A percentile compares a stretch with the other conserved stretches of the same genome.
These are phyloP conservation scores for Gyromitra esculenta DNA, from an alignment of 2,329 filamentous ascomycete species.

Conservation along the genomic window DNA sequence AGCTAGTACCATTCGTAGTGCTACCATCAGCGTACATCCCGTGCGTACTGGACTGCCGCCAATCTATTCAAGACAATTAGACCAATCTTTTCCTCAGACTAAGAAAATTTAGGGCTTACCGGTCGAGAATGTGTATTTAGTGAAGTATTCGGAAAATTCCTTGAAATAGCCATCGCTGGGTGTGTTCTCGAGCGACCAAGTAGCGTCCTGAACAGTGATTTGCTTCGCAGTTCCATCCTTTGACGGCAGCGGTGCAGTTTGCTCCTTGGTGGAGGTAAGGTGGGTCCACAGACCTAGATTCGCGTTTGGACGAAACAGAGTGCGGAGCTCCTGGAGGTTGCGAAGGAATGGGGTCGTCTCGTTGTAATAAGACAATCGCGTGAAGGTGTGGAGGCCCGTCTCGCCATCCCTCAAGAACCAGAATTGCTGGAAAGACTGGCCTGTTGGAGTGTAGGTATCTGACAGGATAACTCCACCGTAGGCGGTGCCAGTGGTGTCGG, in stretches of 20 bases:
- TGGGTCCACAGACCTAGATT: slow-evolving; percentile 68
- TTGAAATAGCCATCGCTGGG: slow-evolving; percentile 68
- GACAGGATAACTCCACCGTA: slow-evolving; percentile 71
- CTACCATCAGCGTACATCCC: slow-evolving; percentile 65
- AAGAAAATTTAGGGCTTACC: slow-evolving; percentile 16
- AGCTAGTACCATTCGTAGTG: slow-evolving; percentile 66
- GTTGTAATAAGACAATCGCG: slow-evolving; percentile 70
- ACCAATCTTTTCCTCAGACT: background rate
- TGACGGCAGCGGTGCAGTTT: slow-evolving; percentile 67
- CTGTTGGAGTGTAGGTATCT: slow-evolving; percentile 68
- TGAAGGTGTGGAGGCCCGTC: slow-evolving; percentile 71
- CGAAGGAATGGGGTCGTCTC: slow-evolving; percentile 67
- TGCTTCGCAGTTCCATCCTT: slow-evolving; percentile 62
- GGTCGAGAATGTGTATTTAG: slow-evolving; percentile 70
- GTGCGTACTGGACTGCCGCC: slow-evolving; percentile 57
- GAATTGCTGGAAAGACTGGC: slow-evolving; percentile 71
- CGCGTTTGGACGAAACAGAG: slow-evolving; percentile 70
- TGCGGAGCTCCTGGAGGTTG: slow-evolving; percentile 71
- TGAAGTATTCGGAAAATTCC: slow-evolving; percentile 70
- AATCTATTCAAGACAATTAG: slow-evolving; percentile 57
- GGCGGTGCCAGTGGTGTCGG: slow-evolving; percentile 64
- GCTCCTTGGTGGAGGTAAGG: slow-evolving; percentile 67
- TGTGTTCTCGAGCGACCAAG: slow-evolving; percentile 69
- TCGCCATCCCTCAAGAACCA: slow-evolving; percentile 72
- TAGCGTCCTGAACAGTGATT: slow-evolving; percentile 71